Evolutionary conservation across 2,329 filamentous ascomycete genomes (phyloP).

Genomic region (Alternaria atra): DNA sequence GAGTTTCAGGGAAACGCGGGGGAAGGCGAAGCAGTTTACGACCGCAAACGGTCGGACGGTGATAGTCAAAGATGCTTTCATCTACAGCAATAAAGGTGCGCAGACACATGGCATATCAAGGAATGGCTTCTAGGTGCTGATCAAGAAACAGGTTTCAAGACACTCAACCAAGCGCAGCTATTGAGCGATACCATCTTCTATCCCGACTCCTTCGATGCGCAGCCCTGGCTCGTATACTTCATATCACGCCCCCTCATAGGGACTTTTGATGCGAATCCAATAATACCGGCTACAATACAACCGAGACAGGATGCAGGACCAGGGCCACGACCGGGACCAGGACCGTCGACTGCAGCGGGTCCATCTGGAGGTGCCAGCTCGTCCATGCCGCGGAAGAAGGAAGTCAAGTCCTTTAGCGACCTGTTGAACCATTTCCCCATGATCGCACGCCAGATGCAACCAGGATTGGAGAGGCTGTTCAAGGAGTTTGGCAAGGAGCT

Average conservation of each 20-base stretch:
- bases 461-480: slow-evolving; percentile 87
- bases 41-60: slow-evolving; percentile 93
- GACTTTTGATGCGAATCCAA: slow-evolving; percentile 77
- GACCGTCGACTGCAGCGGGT: slow-evolving; percentile 16
- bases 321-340: slow-evolving; percentile 4
- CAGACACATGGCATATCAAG: background rate
- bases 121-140: slow-evolving; percentile 18
- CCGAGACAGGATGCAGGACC: slow-evolving; percentile 28
- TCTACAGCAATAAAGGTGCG: slow-evolving; percentile 95
- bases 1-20: slow-evolving; percentile 80
- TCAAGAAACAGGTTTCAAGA: slow-evolving; percentile 79
- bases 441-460: slow-evolving; percentile 96
- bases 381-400: slow-evolving; percentile 77
- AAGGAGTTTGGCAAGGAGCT: slow-evolving; percentile 87
- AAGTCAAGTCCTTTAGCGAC: slow-evolving; percentile 89
- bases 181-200: slow-evolving; percentile 88
- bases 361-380: slow-evolving; percentile 39
- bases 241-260: slow-evolving; percentile 90
- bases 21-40: slow-evolving; percentile 92
- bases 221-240: slow-evolving; percentile 96
- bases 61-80: slow-evolving; percentile 89
- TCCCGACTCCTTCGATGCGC: slow-evolving; percentile 84
- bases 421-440: slow-evolving; percentile 90
- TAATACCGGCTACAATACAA: slow-evolving; percentile 66
- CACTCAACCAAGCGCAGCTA: slow-evolving; percentile 86